phyloP scores from a whole-genome alignment of 2,329 filamentous ascomycete genomes.

The Rhytidhysteron rufulum region DNA sequence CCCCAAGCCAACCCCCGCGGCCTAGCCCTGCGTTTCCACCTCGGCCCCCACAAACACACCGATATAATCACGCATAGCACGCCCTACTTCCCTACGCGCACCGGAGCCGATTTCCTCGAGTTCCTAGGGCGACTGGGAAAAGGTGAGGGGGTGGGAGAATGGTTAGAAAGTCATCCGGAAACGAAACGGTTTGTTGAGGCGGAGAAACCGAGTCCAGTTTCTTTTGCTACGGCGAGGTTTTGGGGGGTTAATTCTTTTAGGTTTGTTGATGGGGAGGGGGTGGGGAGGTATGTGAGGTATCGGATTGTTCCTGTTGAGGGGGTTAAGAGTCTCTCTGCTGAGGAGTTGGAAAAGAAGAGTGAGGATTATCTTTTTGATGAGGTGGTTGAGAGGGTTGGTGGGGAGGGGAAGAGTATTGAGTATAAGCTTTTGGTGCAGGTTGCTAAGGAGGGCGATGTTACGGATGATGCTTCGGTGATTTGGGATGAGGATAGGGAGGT shows the following conservation, averaged over 20 bases:
- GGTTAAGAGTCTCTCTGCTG: constrained; percentile 35
- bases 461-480: constrained; percentile 46
- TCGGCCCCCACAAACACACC: constrained; percentile 47
- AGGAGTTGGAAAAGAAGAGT: constrained; percentile 35
- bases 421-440: constrained; percentile 52
- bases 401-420: constrained; percentile 32
- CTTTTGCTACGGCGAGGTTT: constrained; percentile 48
- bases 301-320: constrained; percentile 46
- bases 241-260: constrained; percentile 50
- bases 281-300: constrained; percentile 48
- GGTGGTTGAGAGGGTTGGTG: constrained; percentile 35
- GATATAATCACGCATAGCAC: constrained; percentile 55
- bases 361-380: constrained; percentile 50
- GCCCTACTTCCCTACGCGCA: constrained; percentile 50
- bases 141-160: constrained; percentile 34
- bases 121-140: constrained; percentile 40
- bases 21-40: constrained; percentile 45
- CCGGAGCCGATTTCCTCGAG: constrained; percentile 51
- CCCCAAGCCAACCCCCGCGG: constrained; percentile 45
- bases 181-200: constrained; percentile 47
- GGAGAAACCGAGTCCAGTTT: constrained; percentile 49
- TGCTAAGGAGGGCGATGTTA: constrained; percentile 45
- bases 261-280: constrained; percentile 39
- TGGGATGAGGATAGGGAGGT: constrained; percentile 52
- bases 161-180: constrained; percentile 44